Conservation (phyloP, 345 rosid species). For the Syzygium aqueum region DNA sequence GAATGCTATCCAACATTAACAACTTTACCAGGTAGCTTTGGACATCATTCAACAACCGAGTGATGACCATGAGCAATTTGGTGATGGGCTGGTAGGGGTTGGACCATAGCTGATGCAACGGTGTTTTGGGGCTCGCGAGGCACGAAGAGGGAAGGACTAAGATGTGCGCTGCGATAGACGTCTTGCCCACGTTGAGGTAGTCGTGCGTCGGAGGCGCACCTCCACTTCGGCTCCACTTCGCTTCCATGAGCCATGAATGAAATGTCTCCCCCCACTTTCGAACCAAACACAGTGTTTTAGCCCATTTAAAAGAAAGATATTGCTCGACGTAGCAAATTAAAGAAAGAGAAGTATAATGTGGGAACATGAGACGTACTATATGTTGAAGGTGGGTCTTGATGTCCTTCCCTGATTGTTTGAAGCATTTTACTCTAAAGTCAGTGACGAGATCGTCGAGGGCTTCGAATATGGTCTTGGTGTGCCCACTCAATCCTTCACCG, state of each 20-base stretch:
- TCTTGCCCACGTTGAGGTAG: conserved; percentile 36
- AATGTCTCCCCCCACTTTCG: conserved; percentile 61
- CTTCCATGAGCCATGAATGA: conserved; percentile 49
- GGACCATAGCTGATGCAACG: background rate
- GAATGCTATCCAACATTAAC: background rate
- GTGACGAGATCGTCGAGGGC: conserved; percentile 36
- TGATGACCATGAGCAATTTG: conserved; percentile 33
- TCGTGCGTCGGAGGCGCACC: conserved; percentile 27
- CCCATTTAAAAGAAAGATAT: background rate
- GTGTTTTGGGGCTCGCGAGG: background rate
- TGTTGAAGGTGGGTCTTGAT: conserved; percentile 17
- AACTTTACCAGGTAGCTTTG: background rate
- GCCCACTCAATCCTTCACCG: conserved; percentile 28
- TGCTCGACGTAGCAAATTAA: background rate
- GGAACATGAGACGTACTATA: conserved; percentile 19
- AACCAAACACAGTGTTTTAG: background rate
- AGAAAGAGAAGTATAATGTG: background rate
- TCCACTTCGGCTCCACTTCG: conserved; percentile 43
- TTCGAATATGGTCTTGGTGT: conserved; percentile 32
- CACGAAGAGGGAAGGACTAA: background rate
- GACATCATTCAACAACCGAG: conserved; percentile 40
- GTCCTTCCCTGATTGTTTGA: conserved; percentile 19
- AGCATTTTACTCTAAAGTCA: conserved; percentile 18
- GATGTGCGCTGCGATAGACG: conserved; percentile 39
- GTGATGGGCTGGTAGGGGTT: conserved; percentile 24